These are phyloP conservation scores for Saccharomycopsis babjevae DNA, from an alignment of 805 yeast genomes.

Conservation along the genomic window DNA sequence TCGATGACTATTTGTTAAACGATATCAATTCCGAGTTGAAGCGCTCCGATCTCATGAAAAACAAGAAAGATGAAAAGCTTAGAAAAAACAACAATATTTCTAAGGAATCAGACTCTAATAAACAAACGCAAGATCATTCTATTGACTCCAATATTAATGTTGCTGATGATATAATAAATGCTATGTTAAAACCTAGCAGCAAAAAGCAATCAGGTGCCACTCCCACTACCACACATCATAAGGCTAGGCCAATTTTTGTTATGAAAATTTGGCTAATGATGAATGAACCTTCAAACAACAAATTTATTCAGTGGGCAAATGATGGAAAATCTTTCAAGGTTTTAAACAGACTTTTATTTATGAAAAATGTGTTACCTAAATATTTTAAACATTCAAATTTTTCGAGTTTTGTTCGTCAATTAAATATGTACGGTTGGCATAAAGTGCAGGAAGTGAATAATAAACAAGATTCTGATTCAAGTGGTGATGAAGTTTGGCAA, in stretches of 20 bases:
- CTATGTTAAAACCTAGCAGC: background rate
- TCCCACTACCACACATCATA: slow-evolving; percentile 20
- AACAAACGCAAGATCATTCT: no score
- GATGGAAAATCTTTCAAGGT: slow-evolving; percentile 85
- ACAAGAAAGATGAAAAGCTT: background rate
- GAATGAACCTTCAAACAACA: slow-evolving; percentile 60
- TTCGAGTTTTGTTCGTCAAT: slow-evolving; percentile 90
- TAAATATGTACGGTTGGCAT: slow-evolving; percentile 99
- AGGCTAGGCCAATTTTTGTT: slow-evolving; percentile 79
- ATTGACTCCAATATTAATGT: background rate
- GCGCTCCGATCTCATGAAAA: background rate
- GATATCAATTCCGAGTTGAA: slow-evolving; percentile 2
- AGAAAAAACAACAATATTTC: background rate
- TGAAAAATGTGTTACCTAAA: slow-evolving; percentile 74
- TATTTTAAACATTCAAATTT: slow-evolving; percentile 94
- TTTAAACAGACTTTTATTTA: slow-evolving; percentile 71
- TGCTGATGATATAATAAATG: background rate
- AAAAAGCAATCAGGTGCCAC: background rate
- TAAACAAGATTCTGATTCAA: slow-evolving; percentile 23
- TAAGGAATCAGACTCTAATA: background rate
- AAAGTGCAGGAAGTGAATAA: slow-evolving; percentile 86
- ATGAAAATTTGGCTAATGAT: slow-evolving; percentile 94
- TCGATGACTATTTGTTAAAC: background rate
- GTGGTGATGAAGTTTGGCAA: slow-evolving; percentile 75
- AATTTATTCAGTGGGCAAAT: slow-evolving; percentile 72